Evolutionary conservation across 371 early-diverging fungal genomes (phyloP), one percentile per base, ranked within the genome.

Genomic region (Mucor plumbeus): DNA sequence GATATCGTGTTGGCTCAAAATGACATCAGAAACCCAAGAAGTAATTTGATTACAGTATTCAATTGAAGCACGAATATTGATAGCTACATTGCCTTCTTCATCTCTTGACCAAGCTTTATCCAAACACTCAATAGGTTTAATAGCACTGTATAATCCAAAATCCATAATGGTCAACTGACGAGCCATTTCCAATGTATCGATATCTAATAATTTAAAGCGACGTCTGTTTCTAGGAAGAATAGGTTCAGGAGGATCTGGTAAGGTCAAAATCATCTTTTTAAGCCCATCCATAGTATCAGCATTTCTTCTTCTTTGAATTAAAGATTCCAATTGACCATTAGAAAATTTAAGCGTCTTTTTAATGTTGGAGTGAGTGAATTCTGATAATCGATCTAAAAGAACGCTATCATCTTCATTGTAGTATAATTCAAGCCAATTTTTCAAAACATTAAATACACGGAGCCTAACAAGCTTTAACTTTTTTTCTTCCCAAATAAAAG

Each of bases 131-230:
- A 88, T 81, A 3, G 94, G 92, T 41, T 86, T 82, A 59, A 98
- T 94, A 48, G 87, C 83, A 74, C 85, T 87, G 71, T 93, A 97
- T 15, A 91, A 64, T 31, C 81, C 85, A 26, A 88, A 90, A 72
- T 96, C 95, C 70, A 95, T 89, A 60, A 99, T 83, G 0, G 97
- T 97, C 67, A 99, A 73, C 73, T 99, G 98, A 15, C 99, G 85
- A 0, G 97, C 98, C 59, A 97, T 76, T 74, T 99, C 99, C 21
- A 94, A 73, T 0, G 97, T 90, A 75, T 97, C 94, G 41, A 98
- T 75, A 60, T 97, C 97, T 59, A 88, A 53, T 35, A 97, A 78
- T 65, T 85, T 87, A 68, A 94, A 75, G 39, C 83, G 81, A 54
- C 86, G 88, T 54, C 86, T 58, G 41, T 83, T 87, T 43, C 83